A percentile compares a stretch with the other conserved stretches of the same genome.
Evolutionary conservation across 371 early-diverging fungal species (phyloP).

Genomic region (Choanephora cucurbitarum): DNA sequence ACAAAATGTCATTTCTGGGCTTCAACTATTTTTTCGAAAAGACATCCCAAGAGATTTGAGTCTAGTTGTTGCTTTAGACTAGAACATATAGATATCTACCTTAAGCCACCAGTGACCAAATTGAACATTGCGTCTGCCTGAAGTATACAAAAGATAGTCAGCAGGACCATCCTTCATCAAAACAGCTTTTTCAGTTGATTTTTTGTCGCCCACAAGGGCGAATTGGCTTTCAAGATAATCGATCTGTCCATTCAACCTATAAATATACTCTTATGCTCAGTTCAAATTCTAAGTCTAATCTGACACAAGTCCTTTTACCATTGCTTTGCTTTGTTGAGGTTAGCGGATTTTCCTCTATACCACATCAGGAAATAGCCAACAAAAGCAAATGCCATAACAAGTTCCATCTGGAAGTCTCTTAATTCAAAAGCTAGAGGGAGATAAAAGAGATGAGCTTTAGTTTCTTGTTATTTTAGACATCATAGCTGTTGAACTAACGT

Average conservation of each 20-base stretch:
- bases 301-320: constrained; percentile 29
- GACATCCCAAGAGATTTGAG: too few species aligned
- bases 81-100: too few species aligned
- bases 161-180: constrained; percentile 72
- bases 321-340: constrained; percentile 32
- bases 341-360: constrained; percentile 36
- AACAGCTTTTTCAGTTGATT: constrained; percentile 32
- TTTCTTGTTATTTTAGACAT: too few species aligned
- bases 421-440: constrained; percentile 24
- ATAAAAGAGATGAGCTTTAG: too few species aligned
- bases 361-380: constrained; percentile 28
- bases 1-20: constrained; percentile 47
- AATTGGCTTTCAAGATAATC: constrained; percentile 56
- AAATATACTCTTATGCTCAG: neutral
- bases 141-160: constrained; percentile 70
- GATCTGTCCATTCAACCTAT: constrained; percentile 40
- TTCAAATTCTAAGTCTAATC: neutral
- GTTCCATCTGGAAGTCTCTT: constrained; percentile 38
- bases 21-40: constrained; percentile 31
- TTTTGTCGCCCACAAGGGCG: constrained; percentile 66
- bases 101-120: constrained; percentile 71
- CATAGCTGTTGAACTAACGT: constrained; percentile 1
- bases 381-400: constrained; percentile 21
- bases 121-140: constrained; percentile 72
- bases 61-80: too few species aligned